These are phyloP conservation scores for Lasiodiplodia citricola DNA, from an alignment of 2,329 filamentous ascomycete species.

Conservation along the genomic window DNA sequence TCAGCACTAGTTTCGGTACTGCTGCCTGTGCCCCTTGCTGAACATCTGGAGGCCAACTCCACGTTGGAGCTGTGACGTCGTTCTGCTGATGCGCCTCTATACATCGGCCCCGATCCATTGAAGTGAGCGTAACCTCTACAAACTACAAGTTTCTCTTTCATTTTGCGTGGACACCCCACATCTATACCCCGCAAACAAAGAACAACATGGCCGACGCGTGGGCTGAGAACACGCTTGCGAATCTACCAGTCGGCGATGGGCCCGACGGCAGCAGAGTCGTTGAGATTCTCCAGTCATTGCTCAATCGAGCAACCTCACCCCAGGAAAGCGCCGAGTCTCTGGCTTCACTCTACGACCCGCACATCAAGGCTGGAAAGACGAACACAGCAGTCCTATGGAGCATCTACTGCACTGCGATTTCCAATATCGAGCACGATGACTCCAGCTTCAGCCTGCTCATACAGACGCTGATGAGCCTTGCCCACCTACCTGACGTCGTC, in stretches of 20 bases:
- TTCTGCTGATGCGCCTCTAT: too few species aligned
- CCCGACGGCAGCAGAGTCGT: not conserved
- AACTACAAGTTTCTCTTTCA: too few species aligned
- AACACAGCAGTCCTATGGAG: not conserved
- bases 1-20: too few species aligned
- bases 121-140: too few species aligned
- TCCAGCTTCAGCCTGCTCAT: not conserved
- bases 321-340: not conserved
- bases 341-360: not conserved
- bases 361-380: not conserved
- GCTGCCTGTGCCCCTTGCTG: too few species aligned
- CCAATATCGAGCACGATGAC: not conserved
- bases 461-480: not conserved
- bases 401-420: not conserved
- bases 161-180: not conserved
- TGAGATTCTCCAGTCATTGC: not conserved
- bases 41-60: too few species aligned
- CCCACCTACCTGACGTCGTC: not conserved
- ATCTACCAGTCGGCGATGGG: not conserved
- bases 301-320: not conserved
- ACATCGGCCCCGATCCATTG: too few species aligned
- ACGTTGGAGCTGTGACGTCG: too few species aligned
- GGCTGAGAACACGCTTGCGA: not conserved
- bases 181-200: not conserved
- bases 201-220: not conserved